Evolutionary conservation across 768 basidiomycete species (phyloP).

Genomic region (Lentinula lateritia): DNA sequence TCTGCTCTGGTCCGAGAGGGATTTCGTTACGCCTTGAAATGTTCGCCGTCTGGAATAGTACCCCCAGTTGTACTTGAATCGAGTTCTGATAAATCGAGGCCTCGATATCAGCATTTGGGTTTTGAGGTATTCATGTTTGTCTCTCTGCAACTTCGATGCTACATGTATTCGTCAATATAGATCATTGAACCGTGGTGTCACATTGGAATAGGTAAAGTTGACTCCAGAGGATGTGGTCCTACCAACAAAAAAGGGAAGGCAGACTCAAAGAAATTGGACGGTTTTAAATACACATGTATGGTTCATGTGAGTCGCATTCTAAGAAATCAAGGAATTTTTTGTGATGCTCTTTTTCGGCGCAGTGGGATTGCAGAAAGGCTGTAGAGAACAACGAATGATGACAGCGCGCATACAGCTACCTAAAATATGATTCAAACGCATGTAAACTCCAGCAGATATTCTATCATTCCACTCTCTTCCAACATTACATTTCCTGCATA

Average conservation of each 20-base stretch:
- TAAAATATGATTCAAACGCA: too few species aligned
- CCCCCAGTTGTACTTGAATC: neutral
- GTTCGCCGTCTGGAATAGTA: neutral
- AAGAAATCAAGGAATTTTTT: neutral
- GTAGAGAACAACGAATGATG: neutral
- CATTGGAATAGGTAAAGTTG: neutral
- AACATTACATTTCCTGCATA: too few species aligned
- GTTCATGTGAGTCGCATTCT: neutral
- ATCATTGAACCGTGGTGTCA: neutral
- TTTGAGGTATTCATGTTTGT: neutral
- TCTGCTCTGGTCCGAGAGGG: constrained; percentile 1
- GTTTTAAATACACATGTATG: neutral
- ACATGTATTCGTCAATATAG: neutral
- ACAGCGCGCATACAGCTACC: too few species aligned
- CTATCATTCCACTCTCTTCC: too few species aligned
- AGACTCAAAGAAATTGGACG: neutral
- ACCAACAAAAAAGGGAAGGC: neutral
- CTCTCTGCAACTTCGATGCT: too few species aligned
- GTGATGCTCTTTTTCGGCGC: neutral
- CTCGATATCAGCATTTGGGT: neutral
- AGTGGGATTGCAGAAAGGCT: neutral
- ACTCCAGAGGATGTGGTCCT: neutral
- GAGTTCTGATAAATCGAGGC: neutral
- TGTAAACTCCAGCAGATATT: too few species aligned
- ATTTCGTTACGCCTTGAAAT: neutral